A percentile compares a stretch with the other conserved stretches of the same genome.
These are phyloP conservation scores for Domatiomyces globalis DNA, from an alignment of 2,329 filamentous ascomycete genomes.

Conservation along the genomic window DNA sequence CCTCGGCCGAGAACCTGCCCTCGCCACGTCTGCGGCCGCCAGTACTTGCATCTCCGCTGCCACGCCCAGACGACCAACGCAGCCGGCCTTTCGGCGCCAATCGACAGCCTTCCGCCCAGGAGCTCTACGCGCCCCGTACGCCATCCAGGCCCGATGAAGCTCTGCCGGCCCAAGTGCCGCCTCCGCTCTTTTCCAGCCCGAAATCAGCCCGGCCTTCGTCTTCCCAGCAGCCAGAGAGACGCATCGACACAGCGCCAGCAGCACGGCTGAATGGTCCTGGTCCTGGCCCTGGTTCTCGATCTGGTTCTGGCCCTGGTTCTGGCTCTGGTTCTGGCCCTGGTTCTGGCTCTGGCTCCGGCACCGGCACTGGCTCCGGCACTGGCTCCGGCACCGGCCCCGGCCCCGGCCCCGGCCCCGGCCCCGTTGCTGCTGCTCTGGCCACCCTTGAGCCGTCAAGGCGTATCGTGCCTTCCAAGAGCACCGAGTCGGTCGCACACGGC, in stretches of 20 bases:
- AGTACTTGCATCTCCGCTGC: no score
- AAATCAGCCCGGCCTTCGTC: neutral
- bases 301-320: neutral
- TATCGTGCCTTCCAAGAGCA: neutral
- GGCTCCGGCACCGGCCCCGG: no score
- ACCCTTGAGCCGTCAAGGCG: neutral
- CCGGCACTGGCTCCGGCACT: neutral
- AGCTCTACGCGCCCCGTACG: neutral
- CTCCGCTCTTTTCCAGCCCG: neutral
- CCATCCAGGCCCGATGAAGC: neutral
- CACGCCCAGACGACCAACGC: neutral
- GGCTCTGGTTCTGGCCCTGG: neutral
- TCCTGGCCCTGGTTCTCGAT: no score
- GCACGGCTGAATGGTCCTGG: neutral
- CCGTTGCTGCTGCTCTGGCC: neutral
- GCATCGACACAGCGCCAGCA: neutral
- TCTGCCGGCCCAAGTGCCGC: neutral
- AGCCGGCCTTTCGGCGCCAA: neutral
- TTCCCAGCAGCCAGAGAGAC: neutral
- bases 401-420: no score
- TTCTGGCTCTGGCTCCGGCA: no score
- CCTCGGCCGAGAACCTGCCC: conserved; percentile 1
- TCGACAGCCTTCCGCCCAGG: neutral
- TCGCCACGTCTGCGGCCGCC: no score
- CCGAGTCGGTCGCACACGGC: neutral